Base-by-base conservation (phyloP, 108 stramenopile genomes). In the Cylindrotheca fusiformis region DNA sequence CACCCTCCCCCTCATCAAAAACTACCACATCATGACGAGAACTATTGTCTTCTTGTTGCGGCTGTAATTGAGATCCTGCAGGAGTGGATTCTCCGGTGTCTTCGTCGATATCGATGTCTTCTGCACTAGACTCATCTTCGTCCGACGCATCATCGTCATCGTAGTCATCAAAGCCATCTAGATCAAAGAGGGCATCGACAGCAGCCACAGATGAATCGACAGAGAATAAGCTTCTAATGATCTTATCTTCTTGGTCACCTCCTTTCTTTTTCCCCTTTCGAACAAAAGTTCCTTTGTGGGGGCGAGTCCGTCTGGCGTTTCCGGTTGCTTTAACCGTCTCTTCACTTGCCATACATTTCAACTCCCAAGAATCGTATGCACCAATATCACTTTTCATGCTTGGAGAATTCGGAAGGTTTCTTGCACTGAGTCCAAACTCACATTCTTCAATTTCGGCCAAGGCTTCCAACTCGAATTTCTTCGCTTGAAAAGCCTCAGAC, bases 251-350 rank as follows among this genome's bases (percentile, higher is more conserved):
- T 6, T 51, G 12, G 21, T 51, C 6, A 51, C 18, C 6, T n/a
- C 19, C n/a, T 6, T 51, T 51, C 19, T 21, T 51, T 6, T 22
- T 51, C 5, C 21, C 50, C 5, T 51, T 41, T 6, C 36, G 36
- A 41, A 41, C 36, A 41, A 41, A 22, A 17, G 5, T 51, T 6
- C 21, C 50, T n/a, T 51, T 51, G 18, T 21, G 50, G n/a, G 50
- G 50, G 12, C 70, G 61, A 21, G 60, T 57, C 4, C 62, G 61
- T 41, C 36, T 41, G 36, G 36, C 36, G 14, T 41, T 41, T 3
- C 70, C 62, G 18, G 62, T 60, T 26, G 70, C 70, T 41, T 61
- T 55, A 61, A 71, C 57, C 1, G 70, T 71, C 25, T 71, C 70
- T 46, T 71, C 70, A 28, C 70, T 71, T 12, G 70, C 70, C 45